Conservation (phyloP, 2,329 filamentous ascomycete species). For the Monilinia laxa region DNA sequence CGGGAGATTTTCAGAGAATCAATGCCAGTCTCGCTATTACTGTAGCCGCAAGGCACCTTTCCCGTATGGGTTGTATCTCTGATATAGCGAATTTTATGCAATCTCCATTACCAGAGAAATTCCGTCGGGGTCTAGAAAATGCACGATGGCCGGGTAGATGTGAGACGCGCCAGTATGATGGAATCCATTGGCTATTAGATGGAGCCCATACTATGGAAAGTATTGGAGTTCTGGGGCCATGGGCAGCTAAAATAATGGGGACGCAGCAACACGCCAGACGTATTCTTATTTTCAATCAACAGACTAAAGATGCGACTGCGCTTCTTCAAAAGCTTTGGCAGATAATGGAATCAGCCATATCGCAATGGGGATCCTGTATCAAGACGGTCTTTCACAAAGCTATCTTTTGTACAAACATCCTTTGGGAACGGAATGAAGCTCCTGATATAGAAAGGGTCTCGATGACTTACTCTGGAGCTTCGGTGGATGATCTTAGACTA, state of each 20-base stretch:
- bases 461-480: neutral
- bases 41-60: neutral
- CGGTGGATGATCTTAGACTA: neutral
- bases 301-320: neutral
- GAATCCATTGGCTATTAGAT: neutral
- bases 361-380: too few relatives aligned
- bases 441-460: neutral
- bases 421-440: neutral
- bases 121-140: neutral
- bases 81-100: neutral
- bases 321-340: constrained; percentile 4
- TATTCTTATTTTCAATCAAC: constrained; percentile 5
- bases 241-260: neutral
- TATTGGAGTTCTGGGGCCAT: neutral
- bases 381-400: neutral
- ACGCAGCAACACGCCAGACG: neutral
- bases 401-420: constrained; percentile 5
- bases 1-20: neutral
- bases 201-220: constrained; percentile 2
- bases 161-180: neutral
- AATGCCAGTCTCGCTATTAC: constrained; percentile 1
- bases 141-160: neutral
- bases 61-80: neutral
- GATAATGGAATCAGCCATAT: neutral
- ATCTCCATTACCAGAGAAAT: neutral